These are phyloP conservation scores for Glutinoglossum americanum DNA, from an alignment of 495 filamentous ascomycete species.

Conservation along the genomic window DNA sequence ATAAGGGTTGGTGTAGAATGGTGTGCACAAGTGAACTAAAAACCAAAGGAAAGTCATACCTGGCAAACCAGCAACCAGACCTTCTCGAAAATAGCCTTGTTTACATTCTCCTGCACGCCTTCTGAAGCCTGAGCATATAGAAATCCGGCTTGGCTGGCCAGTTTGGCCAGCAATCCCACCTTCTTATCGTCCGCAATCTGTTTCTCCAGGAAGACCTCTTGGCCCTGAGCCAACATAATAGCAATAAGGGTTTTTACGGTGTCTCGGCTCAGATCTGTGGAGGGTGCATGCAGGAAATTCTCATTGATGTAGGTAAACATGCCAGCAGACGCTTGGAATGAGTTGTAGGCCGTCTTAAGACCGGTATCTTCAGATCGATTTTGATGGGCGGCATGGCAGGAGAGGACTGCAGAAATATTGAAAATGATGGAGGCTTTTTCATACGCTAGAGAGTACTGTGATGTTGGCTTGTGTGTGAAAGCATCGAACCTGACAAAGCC, in stretches of 20 bases:
- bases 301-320: slow-evolving; percentile 99
- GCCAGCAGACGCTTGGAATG: slow-evolving; percentile 90
- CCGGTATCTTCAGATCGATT: slow-evolving; percentile 79
- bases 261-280: slow-evolving; percentile 78
- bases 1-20: neutral
- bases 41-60: slow-evolving; percentile 19
- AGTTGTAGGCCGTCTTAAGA: slow-evolving; percentile 91
- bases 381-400: slow-evolving; percentile 86
- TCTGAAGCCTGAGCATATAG: slow-evolving; percentile 75
- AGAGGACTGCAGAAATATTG: slow-evolving; percentile 94
- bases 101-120: slow-evolving; percentile 80
- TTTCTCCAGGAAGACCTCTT: slow-evolving; percentile 95
- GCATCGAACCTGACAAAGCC: slow-evolving; percentile 70
- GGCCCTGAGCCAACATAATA: slow-evolving; percentile 82
- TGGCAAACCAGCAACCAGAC: slow-evolving; percentile 78
- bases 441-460: slow-evolving; percentile 89
- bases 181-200: slow-evolving; percentile 88
- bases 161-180: slow-evolving; percentile 72
- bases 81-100: slow-evolving; percentile 82
- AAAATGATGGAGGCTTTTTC: slow-evolving; percentile 99
- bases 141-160: slow-evolving; percentile 75
- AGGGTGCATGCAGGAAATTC: slow-evolving; percentile 93
- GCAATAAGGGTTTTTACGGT: slow-evolving; percentile 88
- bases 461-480: slow-evolving; percentile 88
- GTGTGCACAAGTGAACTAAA: neutral